Percentiles rank a stretch among this genome's conserved stretches.
These are phyloP conservation scores for Xylariaceae sp. DNA, from an alignment of 2,329 filamentous ascomycete genomes.

Conservation along the genomic window DNA sequence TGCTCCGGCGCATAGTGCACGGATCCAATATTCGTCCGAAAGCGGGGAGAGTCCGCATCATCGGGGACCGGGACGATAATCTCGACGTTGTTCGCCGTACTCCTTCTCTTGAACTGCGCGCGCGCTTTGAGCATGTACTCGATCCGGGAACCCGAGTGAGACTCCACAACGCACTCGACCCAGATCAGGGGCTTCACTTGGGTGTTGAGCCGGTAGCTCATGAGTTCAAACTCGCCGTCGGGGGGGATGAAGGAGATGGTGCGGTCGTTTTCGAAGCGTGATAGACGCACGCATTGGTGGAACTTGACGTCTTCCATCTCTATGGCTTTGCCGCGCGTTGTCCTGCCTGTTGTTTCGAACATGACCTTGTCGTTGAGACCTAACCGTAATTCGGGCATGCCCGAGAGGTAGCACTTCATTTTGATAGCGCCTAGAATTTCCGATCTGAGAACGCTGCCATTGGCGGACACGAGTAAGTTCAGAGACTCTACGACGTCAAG, in stretches of 20 bases:
- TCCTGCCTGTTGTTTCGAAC: constrained; percentile 96
- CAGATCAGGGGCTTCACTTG: constrained; percentile 98
- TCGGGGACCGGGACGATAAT: constrained; percentile 96
- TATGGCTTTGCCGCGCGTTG: constrained; percentile 91
- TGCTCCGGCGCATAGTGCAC: constrained; percentile 98
- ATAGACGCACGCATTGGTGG: constrained; percentile 94
- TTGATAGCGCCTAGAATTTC: constrained; percentile 97
- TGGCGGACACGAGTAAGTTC: constrained; percentile 90
- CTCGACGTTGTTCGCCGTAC: constrained; percentile 97
- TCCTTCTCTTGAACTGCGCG: constrained; percentile 96
- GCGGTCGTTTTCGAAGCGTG: constrained; percentile 94
- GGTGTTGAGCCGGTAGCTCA: constrained; percentile 98
- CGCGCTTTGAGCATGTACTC: constrained; percentile 99
- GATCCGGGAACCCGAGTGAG: constrained; percentile 88
- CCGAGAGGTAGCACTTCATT: constrained; percentile 99
- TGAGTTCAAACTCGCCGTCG: constrained; percentile 97
- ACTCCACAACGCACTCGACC: constrained; percentile 97
- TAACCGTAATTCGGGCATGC: constrained; percentile 93
- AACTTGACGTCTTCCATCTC: constrained; percentile 99
- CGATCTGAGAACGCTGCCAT: constrained; percentile 90
- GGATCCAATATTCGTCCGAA: constrained; percentile 94
- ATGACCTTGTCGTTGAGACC: constrained; percentile 99
- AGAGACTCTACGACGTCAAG: constrained; percentile 94
- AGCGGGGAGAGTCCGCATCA: constrained; percentile 91
- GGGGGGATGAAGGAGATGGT: constrained; percentile 99